A percentile compares a stretch with the other conserved stretches of the same genome.
Conservation (phyloP, 768 basidiomycete species). For the Lanmaoa rubissima region DNA sequence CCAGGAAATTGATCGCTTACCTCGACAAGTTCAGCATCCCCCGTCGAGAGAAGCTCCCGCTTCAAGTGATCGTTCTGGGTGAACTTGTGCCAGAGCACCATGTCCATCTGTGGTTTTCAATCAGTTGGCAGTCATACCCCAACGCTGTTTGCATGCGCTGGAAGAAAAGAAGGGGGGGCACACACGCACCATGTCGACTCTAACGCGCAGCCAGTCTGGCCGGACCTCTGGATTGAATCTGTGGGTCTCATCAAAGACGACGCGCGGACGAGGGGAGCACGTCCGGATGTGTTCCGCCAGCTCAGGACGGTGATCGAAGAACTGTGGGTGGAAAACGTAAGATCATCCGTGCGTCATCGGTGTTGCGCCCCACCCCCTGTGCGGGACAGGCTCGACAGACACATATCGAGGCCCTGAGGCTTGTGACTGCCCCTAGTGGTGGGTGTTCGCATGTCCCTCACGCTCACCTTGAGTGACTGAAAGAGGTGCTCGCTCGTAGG, state of each 20-base stretch:
- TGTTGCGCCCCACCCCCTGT: conserved; percentile 5
- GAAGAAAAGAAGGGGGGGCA: conserved; percentile 6
- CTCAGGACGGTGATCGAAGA: conserved; percentile 35
- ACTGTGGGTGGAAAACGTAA: conserved; percentile 23
- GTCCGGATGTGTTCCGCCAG: conserved; percentile 36
- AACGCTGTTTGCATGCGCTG: conserved; percentile 14
- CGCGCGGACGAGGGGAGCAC: conserved; percentile 32
- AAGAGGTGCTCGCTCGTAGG: conserved; percentile 49
- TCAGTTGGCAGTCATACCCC: conserved; percentile 3
- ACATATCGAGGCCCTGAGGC: background rate
- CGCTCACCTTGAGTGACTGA: conserved; percentile 42
- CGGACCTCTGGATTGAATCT: conserved; percentile 37
- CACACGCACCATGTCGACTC: conserved; percentile 32
- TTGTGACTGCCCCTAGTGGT: background rate
- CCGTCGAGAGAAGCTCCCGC: conserved; percentile 36
- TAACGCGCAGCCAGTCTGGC: conserved; percentile 34
- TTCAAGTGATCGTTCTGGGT: conserved; percentile 39
- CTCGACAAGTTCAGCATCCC: conserved; percentile 38
- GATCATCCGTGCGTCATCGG: conserved; percentile 17
- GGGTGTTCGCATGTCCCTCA: background rate
- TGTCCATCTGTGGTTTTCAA: conserved; percentile 34
- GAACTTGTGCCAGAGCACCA: conserved; percentile 40
- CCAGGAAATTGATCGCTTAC: conserved; percentile 26
- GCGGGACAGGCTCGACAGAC: background rate
- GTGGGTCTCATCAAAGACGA: conserved; percentile 35